phyloP scores from a whole-genome alignment of 305 asterid genomes.

The Solanum hybrid region DNA sequence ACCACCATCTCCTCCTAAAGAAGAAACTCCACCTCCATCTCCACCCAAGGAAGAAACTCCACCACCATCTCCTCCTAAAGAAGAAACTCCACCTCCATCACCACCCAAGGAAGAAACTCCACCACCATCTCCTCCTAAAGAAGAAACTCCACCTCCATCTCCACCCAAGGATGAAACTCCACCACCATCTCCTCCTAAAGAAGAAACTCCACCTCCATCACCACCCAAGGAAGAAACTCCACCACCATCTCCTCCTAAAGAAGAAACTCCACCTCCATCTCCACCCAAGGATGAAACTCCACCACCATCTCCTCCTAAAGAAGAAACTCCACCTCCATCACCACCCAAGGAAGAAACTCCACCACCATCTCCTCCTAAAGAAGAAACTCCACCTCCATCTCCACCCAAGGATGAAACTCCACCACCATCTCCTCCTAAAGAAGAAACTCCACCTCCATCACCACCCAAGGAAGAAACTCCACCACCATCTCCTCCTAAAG shows the following conservation, averaged over 20 bases:
- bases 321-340: neutral
- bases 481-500: fast-evolving
- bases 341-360: neutral
- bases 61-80: neutral
- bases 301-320: neutral
- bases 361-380: no score
- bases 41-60: neutral
- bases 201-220: neutral
- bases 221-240: neutral
- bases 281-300: neutral
- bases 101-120: neutral
- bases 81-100: neutral
- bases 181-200: neutral
- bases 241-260: neutral
- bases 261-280: neutral
- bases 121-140: neutral
- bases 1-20: neutral
- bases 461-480: neutral
- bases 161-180: neutral
- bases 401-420: neutral
- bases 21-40: neutral
- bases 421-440: neutral
- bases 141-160: neutral
- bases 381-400: neutral
- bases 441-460: no score